These are phyloP conservation scores for Monosporozyma solicola DNA, from an alignment of 805 yeast species.

Conservation along the genomic window DNA sequence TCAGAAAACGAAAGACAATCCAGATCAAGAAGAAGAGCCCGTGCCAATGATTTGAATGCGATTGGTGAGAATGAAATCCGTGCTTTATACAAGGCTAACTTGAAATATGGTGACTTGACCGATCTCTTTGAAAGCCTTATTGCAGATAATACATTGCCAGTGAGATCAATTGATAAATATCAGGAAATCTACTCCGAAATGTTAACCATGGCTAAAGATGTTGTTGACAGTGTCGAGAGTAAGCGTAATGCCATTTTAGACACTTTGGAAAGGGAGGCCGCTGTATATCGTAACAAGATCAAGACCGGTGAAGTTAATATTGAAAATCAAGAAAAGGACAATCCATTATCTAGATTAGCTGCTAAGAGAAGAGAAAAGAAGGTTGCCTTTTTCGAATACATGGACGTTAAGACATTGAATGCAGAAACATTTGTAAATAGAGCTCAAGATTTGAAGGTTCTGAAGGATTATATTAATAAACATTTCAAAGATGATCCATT, in stretches of 20 bases:
- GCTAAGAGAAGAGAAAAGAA: conserved; percentile 75
- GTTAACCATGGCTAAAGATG: conserved; percentile 48
- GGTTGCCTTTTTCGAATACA: conserved; percentile 82
- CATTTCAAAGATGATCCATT: conserved; percentile 47
- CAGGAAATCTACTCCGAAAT: conserved; percentile 71
- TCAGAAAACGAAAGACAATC: conserved; percentile 34
- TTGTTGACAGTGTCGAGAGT: conserved; percentile 56
- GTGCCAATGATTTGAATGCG: conserved; percentile 40
- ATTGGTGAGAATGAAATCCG: conserved; percentile 83
- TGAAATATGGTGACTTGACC: conserved; percentile 71
- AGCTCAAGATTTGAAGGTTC: conserved; percentile 70
- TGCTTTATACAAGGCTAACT: conserved; percentile 71
- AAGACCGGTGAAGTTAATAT: conserved; percentile 29
- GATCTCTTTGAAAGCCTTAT: conserved; percentile 76
- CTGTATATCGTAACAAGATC: conserved; percentile 42
- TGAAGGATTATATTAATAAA: conserved; percentile 46
- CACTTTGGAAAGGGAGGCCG: conserved; percentile 52
- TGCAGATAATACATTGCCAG: conserved; percentile 81
- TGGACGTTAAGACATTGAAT: conserved; percentile 78
- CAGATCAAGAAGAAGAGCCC: conserved; percentile 31
- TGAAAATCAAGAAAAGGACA: conserved; percentile 30
- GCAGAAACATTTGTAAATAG: conserved; percentile 81
- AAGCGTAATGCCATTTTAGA: conserved; percentile 48
- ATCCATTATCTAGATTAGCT: conserved; percentile 45
- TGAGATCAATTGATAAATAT: conserved; percentile 71